Percentiles rank a stretch among this genome's conserved stretches.
Conservation (phyloP, 768 basidiomycete genomes). For the Suillus weaverae region DNA sequence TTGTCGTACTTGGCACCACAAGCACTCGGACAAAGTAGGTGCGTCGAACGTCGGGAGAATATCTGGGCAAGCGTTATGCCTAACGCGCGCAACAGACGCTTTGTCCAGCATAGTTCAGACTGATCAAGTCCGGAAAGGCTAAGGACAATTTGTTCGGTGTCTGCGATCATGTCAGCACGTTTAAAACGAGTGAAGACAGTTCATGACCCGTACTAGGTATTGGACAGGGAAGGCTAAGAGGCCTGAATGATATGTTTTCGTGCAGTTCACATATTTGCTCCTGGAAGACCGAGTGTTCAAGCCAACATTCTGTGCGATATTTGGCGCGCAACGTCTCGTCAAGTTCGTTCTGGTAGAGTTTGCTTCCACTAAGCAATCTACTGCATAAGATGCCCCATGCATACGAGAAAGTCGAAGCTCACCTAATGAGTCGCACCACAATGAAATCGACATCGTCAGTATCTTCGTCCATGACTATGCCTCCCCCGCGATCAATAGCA, state of each 20-base stretch:
- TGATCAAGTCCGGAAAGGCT: slow-evolving; percentile 78
- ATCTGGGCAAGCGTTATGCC: slow-evolving; percentile 55
- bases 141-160: slow-evolving; percentile 54
- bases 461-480: slow-evolving; percentile 43
- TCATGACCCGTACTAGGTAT: slow-evolving; percentile 47
- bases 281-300: slow-evolving; percentile 81
- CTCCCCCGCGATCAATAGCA: slow-evolving; percentile 66
- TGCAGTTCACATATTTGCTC: slow-evolving; percentile 67
- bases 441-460: slow-evolving; percentile 59
- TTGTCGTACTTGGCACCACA: slow-evolving; percentile 75
- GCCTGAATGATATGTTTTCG: slow-evolving; percentile 70
- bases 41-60: slow-evolving; percentile 73
- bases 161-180: slow-evolving; percentile 32
- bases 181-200: not conserved
- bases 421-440: slow-evolving; percentile 77
- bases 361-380: slow-evolving; percentile 57
- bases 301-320: slow-evolving; percentile 92
- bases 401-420: slow-evolving; percentile 9
- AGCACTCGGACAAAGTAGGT: slow-evolving; percentile 75
- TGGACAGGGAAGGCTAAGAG: slow-evolving; percentile 59
- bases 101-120: slow-evolving; percentile 64
- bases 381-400: not conserved
- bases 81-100: slow-evolving; percentile 64
- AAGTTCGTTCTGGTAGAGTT: slow-evolving; percentile 58
- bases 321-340: slow-evolving; percentile 47